phyloP scores from a whole-genome alignment of 1,284 basidiomycete genomes.

The Ceratobasidium sp. region DNA sequence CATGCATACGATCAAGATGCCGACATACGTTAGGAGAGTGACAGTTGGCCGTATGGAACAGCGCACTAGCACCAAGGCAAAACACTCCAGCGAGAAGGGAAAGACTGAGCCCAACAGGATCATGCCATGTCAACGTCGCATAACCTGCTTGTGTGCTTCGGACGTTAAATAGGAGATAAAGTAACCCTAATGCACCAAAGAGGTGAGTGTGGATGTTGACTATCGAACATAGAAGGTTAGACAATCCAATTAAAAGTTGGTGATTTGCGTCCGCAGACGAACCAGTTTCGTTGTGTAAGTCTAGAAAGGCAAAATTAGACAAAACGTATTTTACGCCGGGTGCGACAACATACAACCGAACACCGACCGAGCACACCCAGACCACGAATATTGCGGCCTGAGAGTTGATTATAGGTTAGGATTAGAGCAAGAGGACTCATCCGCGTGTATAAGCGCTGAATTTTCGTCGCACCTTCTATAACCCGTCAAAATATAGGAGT shows the following conservation, averaged over 20 bases:
- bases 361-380: constrained; percentile 74
- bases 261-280: constrained; percentile 48
- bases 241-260: background rate
- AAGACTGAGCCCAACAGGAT: constrained; percentile 72
- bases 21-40: constrained; percentile 74
- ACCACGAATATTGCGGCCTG: constrained; percentile 74
- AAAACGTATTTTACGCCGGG: no score
- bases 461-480: constrained; percentile 74
- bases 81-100: constrained; percentile 81
- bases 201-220: constrained; percentile 94
- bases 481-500: constrained; percentile 78
- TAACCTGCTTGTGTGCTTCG: constrained; percentile 65
- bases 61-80: constrained; percentile 80
- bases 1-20: constrained; percentile 40
- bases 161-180: constrained; percentile 68
- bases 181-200: constrained; percentile 78
- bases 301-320: no score
- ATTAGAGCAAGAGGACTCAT: no score
- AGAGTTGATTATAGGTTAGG: no score
- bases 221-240: constrained; percentile 54
- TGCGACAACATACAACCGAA: constrained; percentile 73
- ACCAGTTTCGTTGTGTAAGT: constrained; percentile 88
- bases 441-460: no score
- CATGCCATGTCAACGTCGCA: constrained; percentile 69
- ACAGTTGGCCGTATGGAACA: constrained; percentile 82